Conservation (phyloP, 306 rosid species). For the Sindora glabra region DNA sequence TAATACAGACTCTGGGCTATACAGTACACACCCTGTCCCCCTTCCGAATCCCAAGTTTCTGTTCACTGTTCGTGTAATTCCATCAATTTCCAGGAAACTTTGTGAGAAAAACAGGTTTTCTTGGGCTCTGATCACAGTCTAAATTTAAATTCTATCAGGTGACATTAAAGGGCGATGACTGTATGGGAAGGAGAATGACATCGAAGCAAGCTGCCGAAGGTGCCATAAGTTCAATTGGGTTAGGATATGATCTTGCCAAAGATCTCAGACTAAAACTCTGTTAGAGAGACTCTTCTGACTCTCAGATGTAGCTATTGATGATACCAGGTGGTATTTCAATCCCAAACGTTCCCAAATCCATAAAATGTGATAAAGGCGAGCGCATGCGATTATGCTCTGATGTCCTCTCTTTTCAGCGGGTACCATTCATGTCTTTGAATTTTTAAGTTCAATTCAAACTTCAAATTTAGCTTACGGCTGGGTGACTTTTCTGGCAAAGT, state of each 20-base stretch:
- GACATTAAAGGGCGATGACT: background rate
- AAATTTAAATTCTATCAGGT: background rate
- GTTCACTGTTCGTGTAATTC: background rate
- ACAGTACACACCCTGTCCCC: background rate
- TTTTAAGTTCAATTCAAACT: background rate
- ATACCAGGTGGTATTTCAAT: slow-evolving; percentile 54
- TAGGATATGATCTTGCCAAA: slow-evolving; percentile 46
- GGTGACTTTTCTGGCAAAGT: background rate
- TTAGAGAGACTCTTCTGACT: slow-evolving; percentile 22
- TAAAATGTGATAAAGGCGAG: slow-evolving; percentile 82
- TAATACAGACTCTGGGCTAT: background rate
- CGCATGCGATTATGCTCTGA: slow-evolving; percentile 69
- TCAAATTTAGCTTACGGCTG: background rate
- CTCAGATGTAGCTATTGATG: slow-evolving; percentile 39
- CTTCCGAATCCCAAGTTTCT: background rate
- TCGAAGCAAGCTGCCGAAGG: slow-evolving; percentile 19
- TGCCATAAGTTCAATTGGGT: slow-evolving; percentile 37
- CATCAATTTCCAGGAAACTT: background rate
- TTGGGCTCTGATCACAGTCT: background rate
- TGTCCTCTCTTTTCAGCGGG: slow-evolving; percentile 79
- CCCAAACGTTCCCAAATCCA: slow-evolving; percentile 62
- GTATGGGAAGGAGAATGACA: slow-evolving; percentile 7
- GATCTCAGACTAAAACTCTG: slow-evolving; percentile 47
- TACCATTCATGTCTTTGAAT: background rate
- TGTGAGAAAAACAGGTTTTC: background rate